Percentiles rank a stretch among this genome's conserved stretches.
phyloP scores from a whole-genome alignment of 495 filamentous ascomycete species.

The Hyaloscypha bicolor region DNA sequence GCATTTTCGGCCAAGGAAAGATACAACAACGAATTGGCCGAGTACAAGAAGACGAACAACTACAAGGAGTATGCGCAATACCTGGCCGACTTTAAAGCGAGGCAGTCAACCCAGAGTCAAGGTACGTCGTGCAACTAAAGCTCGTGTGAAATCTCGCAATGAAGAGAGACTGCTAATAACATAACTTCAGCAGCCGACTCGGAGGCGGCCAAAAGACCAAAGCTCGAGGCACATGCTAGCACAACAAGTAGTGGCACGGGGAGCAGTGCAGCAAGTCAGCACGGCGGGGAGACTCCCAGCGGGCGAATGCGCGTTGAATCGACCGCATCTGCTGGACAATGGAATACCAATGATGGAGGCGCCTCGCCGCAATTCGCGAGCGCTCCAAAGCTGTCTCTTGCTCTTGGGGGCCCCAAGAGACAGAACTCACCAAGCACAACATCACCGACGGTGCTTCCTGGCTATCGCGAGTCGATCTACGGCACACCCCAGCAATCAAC shows the following conservation, averaged over 20 bases:
- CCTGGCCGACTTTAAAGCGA: slow-evolving; percentile 72
- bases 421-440: slow-evolving; percentile 22
- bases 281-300: slow-evolving; percentile 18
- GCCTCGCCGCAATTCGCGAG: slow-evolving; percentile 10
- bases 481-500: slow-evolving; percentile 12
- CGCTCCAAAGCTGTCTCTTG: slow-evolving; percentile 11
- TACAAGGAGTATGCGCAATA: slow-evolving; percentile 66
- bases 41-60: slow-evolving; percentile 72
- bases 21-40: slow-evolving; percentile 63
- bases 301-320: slow-evolving; percentile 21
- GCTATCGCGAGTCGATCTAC: slow-evolving; percentile 32
- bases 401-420: neutral
- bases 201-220: slow-evolving; percentile 33
- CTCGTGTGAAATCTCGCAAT: neutral
- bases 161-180: neutral
- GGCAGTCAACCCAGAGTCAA: slow-evolving; percentile 54
- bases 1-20: slow-evolving; percentile 70
- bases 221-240: slow-evolving; percentile 31
- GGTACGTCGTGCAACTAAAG: slow-evolving; percentile 15
- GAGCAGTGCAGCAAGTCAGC: slow-evolving; percentile 27
- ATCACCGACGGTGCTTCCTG: slow-evolving; percentile 25
- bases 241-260: slow-evolving; percentile 25
- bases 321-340: slow-evolving; percentile 20
- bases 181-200: slow-evolving; percentile 20
- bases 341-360: slow-evolving; percentile 16